Evolutionary conservation across 352 stramenopile genomes (phyloP), one percentile per base, ranked within the genome.

Genomic region (Plasmopara muralis): DNA sequence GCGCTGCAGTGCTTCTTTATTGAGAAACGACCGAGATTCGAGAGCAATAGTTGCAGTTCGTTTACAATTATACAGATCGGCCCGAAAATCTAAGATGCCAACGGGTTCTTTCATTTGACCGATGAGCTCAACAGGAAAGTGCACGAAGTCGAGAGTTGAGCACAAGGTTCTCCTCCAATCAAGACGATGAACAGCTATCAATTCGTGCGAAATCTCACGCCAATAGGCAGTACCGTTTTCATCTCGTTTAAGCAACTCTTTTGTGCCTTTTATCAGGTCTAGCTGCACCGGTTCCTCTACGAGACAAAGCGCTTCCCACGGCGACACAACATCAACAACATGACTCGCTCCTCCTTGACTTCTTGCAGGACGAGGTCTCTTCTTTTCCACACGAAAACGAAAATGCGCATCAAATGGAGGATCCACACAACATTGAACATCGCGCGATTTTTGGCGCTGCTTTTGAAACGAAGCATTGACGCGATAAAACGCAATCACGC

Each of bases 151-250:
- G 5, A 84, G 51, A 0, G 74, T 83, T 2, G 79, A 89, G 37
- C 74, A 83, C n/a, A 95, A 55, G 7, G 86, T 62, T 20, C 82
- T 74, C 1, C 83, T 72, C 84, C 84, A 95, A 55, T 95, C 82
- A 2, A 95, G 43, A 6, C 69, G 65, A 30, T 89, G 71, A 1
- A 76, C 75, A 0, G 82, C 77, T 1, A 95, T 43, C 14, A 93
- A 58, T 41, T 95, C 82, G 0, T 51, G 57, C 4, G 60, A 57
- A 9, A 81, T 31, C 35, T 89, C 80, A 9, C 54, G 54, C 77
- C 74, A 89, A 9, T 54, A 31, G 13, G 50, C 20, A 29, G 40
- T 50, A 2, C 55, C 50, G 0, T 47, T 43, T 6, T 14, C 33
- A 41, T 70, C 57, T 50, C 57, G 44, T 9, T 20, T 46, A 38